These are phyloP conservation scores for Pterulicium gracile DNA, from an alignment of 1,284 basidiomycete genomes.

Conservation along the genomic window DNA sequence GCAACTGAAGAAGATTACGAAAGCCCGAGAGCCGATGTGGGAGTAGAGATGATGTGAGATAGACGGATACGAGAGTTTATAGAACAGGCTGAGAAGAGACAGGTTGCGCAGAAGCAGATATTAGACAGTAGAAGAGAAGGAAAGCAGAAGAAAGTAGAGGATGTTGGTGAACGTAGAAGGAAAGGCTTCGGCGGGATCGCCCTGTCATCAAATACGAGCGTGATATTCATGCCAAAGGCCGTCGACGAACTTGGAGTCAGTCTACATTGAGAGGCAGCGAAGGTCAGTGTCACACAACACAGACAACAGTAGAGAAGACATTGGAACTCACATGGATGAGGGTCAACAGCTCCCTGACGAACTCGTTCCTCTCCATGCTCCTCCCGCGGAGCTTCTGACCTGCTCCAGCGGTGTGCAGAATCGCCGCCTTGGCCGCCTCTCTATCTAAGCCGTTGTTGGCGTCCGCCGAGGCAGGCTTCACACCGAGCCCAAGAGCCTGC, in stretches of 20 bases:
- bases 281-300: constrained; percentile 6
- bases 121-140: no score
- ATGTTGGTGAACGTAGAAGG: no score
- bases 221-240: constrained; percentile 38
- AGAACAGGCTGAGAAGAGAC: no score
- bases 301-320: constrained; percentile 2
- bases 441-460: constrained; percentile 11
- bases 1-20: no score
- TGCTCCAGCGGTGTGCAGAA: constrained; percentile 17
- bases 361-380: constrained; percentile 45
- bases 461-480: background rate
- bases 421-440: constrained; percentile 17
- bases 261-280: constrained; percentile 19
- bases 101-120: no score
- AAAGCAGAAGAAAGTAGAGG: no score
- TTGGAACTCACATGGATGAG: constrained; percentile 52
- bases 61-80: no score
- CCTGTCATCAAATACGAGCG: constrained; percentile 12
- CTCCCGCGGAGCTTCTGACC: constrained; percentile 13
- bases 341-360: constrained; percentile 54
- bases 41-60: no score
- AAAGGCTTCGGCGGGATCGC: no score
- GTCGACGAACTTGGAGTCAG: constrained; percentile 40
- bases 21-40: no score
- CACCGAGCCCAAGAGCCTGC: background rate